A percentile compares a stretch with the other conserved stretches of the same genome.
These are phyloP conservation scores for Decorospora gaudefroyi DNA, from an alignment of 2,329 filamentous ascomycete species.

Conservation along the genomic window DNA sequence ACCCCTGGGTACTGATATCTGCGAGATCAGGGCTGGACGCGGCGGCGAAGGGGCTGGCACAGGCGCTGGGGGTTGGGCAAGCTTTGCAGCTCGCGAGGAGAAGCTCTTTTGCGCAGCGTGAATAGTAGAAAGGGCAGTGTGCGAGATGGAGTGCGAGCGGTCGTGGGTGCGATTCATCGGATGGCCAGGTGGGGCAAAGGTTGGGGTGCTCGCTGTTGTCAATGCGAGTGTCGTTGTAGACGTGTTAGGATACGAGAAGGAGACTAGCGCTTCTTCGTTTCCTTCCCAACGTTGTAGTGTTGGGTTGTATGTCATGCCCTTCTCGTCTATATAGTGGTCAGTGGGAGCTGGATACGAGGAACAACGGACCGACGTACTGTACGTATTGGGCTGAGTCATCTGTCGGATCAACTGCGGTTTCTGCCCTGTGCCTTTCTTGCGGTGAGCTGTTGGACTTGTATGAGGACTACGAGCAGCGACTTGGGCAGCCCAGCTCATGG, in stretches of 20 bases:
- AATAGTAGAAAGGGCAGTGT: slow-evolving; percentile 47
- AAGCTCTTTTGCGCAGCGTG: slow-evolving; percentile 49
- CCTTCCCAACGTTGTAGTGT: slow-evolving; percentile 89
- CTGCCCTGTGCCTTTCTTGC: slow-evolving; percentile 58
- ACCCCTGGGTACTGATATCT: slow-evolving; percentile 77
- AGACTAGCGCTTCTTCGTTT: slow-evolving; percentile 81
- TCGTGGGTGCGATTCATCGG: slow-evolving; percentile 40
- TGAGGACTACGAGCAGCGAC: slow-evolving; percentile 57
- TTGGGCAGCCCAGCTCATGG: slow-evolving; percentile 64
- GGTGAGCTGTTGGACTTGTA: slow-evolving; percentile 55
- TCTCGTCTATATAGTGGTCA: slow-evolving; percentile 64
- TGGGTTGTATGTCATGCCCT: slow-evolving; percentile 97
- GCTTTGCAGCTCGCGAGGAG: slow-evolving; percentile 41
- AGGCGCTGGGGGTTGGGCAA: slow-evolving; percentile 46
- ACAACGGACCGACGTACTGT: slow-evolving; percentile 64
- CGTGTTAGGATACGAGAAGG: slow-evolving; percentile 63
- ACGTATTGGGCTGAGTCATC: slow-evolving; percentile 74
- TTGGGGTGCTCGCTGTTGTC: slow-evolving; percentile 48
- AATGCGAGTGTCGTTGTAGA: slow-evolving; percentile 55
- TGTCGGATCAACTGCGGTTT: slow-evolving; percentile 92
- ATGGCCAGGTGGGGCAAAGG: slow-evolving; percentile 43
- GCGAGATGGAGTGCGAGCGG: slow-evolving; percentile 48
- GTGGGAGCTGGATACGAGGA: slow-evolving; percentile 1
- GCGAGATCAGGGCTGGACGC: slow-evolving; percentile 83
- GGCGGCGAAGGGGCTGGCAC: slow-evolving; percentile 55